Evolutionary conservation across 768 basidiomycete species (phyloP).

Genomic region (Calocera viscosa): DNA sequence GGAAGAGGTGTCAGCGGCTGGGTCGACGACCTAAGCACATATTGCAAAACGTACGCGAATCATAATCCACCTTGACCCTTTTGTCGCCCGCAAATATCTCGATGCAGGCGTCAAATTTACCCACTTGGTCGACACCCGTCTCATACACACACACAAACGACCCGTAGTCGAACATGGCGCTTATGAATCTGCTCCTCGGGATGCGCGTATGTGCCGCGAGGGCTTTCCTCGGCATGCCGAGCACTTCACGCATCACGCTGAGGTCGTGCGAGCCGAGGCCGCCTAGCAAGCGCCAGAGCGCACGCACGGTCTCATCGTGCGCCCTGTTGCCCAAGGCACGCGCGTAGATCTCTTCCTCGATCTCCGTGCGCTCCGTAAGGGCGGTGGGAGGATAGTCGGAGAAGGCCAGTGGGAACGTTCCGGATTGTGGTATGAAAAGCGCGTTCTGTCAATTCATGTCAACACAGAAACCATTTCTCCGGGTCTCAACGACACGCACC

Average conservation of each 20-base stretch:
- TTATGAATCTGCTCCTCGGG: slow-evolving; percentile 8
- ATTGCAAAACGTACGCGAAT: slow-evolving; percentile 15
- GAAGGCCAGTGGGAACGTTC: slow-evolving; percentile 15
- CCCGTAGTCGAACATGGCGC: slow-evolving; percentile 17
- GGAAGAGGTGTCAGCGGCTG: neutral
- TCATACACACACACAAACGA: slow-evolving; percentile 23
- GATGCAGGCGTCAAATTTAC: slow-evolving; percentile 24
- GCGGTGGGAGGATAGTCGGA: slow-evolving; percentile 18
- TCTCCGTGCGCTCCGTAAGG: slow-evolving; percentile 7
- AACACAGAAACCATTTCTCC: neutral
- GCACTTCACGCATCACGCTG: slow-evolving; percentile 23
- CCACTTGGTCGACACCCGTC: slow-evolving; percentile 20
- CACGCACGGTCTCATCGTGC: slow-evolving; percentile 11
- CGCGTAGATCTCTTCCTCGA: slow-evolving; percentile 10
- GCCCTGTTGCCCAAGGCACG: slow-evolving; percentile 17
- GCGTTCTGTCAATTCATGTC: slow-evolving; percentile 12
- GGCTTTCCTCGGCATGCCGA: slow-evolving; percentile 20
- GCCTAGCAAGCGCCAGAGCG: slow-evolving; percentile 18
- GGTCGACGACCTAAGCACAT: neutral
- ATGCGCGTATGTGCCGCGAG: slow-evolving; percentile 11
- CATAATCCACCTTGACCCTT: slow-evolving; percentile 20
- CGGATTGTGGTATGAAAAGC: slow-evolving; percentile 22
- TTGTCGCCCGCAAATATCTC: slow-evolving; percentile 23
- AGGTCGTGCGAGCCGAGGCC: slow-evolving; percentile 23
- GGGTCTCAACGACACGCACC: slow-evolving; percentile 13